Evolutionary conservation across 768 basidiomycete species (phyloP), one percentile per base, ranked within the genome.

Genomic region (Auricularia sp.): DNA sequence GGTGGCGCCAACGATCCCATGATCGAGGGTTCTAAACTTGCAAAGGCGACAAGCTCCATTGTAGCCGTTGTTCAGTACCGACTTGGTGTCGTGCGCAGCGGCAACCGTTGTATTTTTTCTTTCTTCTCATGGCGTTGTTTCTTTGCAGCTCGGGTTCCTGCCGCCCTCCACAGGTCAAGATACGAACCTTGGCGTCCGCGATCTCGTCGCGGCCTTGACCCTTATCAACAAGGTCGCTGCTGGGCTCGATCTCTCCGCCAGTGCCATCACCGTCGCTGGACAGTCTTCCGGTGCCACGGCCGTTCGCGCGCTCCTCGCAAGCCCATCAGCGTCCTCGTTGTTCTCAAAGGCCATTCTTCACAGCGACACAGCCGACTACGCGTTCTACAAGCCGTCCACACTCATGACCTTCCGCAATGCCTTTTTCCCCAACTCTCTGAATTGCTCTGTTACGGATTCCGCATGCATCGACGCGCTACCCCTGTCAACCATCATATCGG

Each of bases 291-390:
- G 92, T 58, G 92, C 87, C 1, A 84, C 77, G 67, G 80, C 94
- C 80, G 82, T 95, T 71, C 81, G 92, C 65, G 85, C 90, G 1
- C 77, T 95, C 59, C 80, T 94, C 47, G 89, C 86, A 10, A 79
- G 79, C 2, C 89, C 92, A 2, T 83, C 85, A 3, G 92, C 87
- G 0, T 80, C 83, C 21, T 78, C 82, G 0, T 77, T 93, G 62
- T 95, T 95, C 79, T 78, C 81, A 65, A 87, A 83, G 63, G 90
- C 86, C 0, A 91, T 93, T 65, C 72, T 94, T n/a, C 92, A 95
- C 63, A 93, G 91, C 1, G 94, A 94, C 70, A 89, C 93, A 2
- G 90, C 94, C 84, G 81, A 88, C 72, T 92, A 83, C 69, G 90
- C 90, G 3, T 88, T 92, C 72, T 76, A 89, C 3, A 77, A 81